These are phyloP conservation scores for Podaxis sp. DNA, from an alignment of 768 basidiomycete species.

Conservation along the genomic window DNA sequence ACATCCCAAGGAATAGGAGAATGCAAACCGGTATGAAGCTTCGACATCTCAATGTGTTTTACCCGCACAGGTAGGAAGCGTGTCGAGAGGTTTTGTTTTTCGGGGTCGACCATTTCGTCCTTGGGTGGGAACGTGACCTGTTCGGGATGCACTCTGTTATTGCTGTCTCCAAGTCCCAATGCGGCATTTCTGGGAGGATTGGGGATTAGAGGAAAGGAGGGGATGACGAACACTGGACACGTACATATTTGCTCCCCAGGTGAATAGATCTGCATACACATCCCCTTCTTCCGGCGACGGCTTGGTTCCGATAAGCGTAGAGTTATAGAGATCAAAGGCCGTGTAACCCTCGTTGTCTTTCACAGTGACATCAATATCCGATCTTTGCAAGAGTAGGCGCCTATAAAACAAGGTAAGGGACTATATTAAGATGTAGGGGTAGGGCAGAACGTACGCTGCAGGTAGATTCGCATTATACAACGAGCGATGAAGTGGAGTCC, in stretches of 20 bases:
- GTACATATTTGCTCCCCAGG: slow-evolving; percentile 85
- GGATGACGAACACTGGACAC: slow-evolving; percentile 10
- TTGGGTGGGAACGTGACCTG: slow-evolving; percentile 54
- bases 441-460: slow-evolving; percentile 49
- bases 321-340: slow-evolving; percentile 91
- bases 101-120: slow-evolving; percentile 26
- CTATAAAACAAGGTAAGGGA: not conserved
- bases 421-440: slow-evolving; percentile 10
- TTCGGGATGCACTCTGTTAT: slow-evolving; percentile 81
- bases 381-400: slow-evolving; percentile 64
- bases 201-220: not conserved
- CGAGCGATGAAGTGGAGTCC: slow-evolving; percentile 89
- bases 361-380: slow-evolving; percentile 67
- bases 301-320: slow-evolving; percentile 75
- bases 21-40: slow-evolving; percentile 76
- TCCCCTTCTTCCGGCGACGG: slow-evolving; percentile 36
- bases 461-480: slow-evolving; percentile 78
- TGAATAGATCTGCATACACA: slow-evolving; percentile 63
- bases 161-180: slow-evolving; percentile 79
- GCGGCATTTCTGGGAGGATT: slow-evolving; percentile 66
- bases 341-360: slow-evolving; percentile 91
- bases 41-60: slow-evolving; percentile 76
- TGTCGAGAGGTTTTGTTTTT: slow-evolving; percentile 32
- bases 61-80: slow-evolving; percentile 66
- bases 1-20: not conserved